Evolutionary conservation across 2,329 filamentous ascomycete genomes (phyloP).

Genomic region (Cytospora paraplurivora): DNA sequence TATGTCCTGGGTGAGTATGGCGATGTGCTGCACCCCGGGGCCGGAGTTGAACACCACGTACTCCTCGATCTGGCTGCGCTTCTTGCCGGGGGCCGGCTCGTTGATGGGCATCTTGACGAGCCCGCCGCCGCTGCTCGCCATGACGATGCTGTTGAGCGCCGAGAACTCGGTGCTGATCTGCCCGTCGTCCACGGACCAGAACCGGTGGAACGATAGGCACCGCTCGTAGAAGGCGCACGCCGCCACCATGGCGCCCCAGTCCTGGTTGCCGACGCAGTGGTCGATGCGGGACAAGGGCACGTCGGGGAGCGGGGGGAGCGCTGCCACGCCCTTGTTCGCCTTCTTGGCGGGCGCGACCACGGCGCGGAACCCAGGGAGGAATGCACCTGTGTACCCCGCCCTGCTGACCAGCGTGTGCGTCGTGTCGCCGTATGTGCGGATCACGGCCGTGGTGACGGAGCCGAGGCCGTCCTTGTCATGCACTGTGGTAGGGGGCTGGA

Average conservation of each 20-base stretch:
- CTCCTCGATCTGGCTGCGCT: slow-evolving; percentile 93
- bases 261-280: slow-evolving; percentile 97
- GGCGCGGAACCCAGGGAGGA: slow-evolving; percentile 79
- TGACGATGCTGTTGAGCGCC: slow-evolving; percentile 85
- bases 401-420: slow-evolving; percentile 89
- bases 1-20: slow-evolving; percentile 80
- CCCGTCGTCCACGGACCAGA: slow-evolving; percentile 95
- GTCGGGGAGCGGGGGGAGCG: slow-evolving; percentile 51
- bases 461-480: slow-evolving; percentile 64
- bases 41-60: slow-evolving; percentile 89
- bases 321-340: slow-evolving; percentile 40
- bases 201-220: slow-evolving; percentile 89
- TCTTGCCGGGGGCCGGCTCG: slow-evolving; percentile 87
- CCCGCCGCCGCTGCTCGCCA: slow-evolving; percentile 74
- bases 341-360: slow-evolving; percentile 39
- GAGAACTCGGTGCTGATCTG: slow-evolving; percentile 93
- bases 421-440: slow-evolving; percentile 92
- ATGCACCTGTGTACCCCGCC: slow-evolving; percentile 68
- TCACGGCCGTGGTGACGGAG: slow-evolving; percentile 72
- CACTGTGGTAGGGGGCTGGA: slow-evolving; percentile 59
- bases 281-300: slow-evolving; percentile 78
- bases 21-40: slow-evolving; percentile 90
- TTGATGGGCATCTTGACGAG: slow-evolving; percentile 98
- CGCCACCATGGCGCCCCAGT: slow-evolving; percentile 83
- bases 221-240: slow-evolving; percentile 78